Percentiles rank a stretch among this genome's conserved stretches.
These are phyloP conservation scores for Psophocarpus tetragonolobus DNA, from an alignment of 306 rosid genomes.

Conservation along the genomic window DNA sequence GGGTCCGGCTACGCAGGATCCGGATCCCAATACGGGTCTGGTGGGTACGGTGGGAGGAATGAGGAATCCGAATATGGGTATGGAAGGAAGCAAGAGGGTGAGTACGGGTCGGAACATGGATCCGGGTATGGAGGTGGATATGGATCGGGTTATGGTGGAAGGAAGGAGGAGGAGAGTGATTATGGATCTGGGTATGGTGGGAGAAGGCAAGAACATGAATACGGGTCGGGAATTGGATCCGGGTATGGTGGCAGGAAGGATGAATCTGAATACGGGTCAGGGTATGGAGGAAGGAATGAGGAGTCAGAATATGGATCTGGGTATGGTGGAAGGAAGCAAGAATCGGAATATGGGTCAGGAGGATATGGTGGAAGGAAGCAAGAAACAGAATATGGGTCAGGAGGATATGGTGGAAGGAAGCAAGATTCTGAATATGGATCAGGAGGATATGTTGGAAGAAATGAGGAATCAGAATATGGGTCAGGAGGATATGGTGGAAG, in stretches of 20 bases:
- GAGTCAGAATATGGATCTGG: not conserved
- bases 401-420: not conserved
- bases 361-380: not conserved
- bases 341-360: not conserved
- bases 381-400: not conserved
- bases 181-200: slow-evolving; percentile 36
- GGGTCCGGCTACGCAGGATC: slow-evolving; percentile 27
- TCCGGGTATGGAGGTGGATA: not conserved
- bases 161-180: slow-evolving; percentile 1
- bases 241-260: slow-evolving; percentile 24
- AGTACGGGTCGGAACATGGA: too few species aligned
- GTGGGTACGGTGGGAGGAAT: not conserved
- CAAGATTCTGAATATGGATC: not conserved
- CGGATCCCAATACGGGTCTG: not conserved
- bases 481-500: not conserved
- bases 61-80: not conserved
- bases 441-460: not conserved
- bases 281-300: slow-evolving; percentile 21
- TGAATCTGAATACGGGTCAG: slow-evolving; percentile 14
- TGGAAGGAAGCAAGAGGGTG: not conserved
- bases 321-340: not conserved
- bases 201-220: slow-evolving; percentile 24
- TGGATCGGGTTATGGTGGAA: slow-evolving; percentile 36
- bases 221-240: slow-evolving; percentile 18
- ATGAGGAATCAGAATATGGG: not conserved